Conservation (phyloP, 2,329 filamentous ascomycete species). For the Sporothrix sp. region DNA sequence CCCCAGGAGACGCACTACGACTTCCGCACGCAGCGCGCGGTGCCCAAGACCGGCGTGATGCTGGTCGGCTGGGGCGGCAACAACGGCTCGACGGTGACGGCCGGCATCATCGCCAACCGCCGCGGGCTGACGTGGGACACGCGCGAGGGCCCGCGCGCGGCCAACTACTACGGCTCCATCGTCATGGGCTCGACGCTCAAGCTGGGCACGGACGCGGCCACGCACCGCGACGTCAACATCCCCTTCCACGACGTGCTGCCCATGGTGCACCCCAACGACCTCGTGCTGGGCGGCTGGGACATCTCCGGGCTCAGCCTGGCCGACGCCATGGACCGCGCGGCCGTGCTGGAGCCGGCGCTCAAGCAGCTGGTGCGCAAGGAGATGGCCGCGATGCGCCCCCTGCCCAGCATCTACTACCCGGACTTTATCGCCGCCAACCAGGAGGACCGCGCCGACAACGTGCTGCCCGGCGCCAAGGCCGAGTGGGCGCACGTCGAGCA, state of each 20-base stretch:
- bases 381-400: constrained; percentile 77
- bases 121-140: constrained; percentile 83
- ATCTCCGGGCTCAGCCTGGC: constrained; percentile 87
- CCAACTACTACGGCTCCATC: constrained; percentile 98
- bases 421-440: constrained; percentile 99
- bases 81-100: constrained; percentile 95
- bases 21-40: constrained; percentile 92
- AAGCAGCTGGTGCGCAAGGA: constrained; percentile 88
- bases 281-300: constrained; percentile 94
- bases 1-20: constrained; percentile 87
- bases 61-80: constrained; percentile 96
- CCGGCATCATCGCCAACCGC: constrained; percentile 93
- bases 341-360: constrained; percentile 88
- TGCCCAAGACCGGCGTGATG: constrained; percentile 94
- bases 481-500: constrained; percentile 82
- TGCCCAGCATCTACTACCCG: constrained; percentile 95
- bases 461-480: constrained; percentile 75
- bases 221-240: constrained; percentile 84
- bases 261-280: constrained; percentile 94
- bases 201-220: constrained; percentile 78
- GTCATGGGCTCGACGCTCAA: constrained; percentile 97
- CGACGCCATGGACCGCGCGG: constrained; percentile 87
- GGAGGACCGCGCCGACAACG: constrained; percentile 88
- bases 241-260: constrained; percentile 90
- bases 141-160: constrained; percentile 70